A percentile compares a stretch with the other conserved stretches of the same genome.
phyloP scores from a whole-genome alignment of 768 basidiomycete genomes.

The Boletus huronensis region DNA sequence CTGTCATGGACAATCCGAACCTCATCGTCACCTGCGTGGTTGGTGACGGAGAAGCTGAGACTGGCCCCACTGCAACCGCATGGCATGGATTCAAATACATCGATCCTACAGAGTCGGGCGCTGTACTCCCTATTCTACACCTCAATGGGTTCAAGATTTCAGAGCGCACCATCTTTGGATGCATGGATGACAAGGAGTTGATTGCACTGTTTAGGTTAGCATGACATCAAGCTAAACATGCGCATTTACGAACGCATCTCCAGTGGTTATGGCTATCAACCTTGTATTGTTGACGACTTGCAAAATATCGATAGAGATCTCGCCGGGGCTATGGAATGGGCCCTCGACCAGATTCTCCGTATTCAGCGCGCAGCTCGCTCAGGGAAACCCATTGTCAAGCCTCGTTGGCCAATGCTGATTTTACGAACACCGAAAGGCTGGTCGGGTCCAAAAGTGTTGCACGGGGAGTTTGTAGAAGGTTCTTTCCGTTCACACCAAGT shows the following conservation, averaged over 20 bases:
- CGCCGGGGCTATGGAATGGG: constrained; percentile 82
- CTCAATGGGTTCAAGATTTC: constrained; percentile 90
- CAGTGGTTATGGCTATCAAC: constrained; percentile 87
- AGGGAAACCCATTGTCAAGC: constrained; percentile 77
- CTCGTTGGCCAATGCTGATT: constrained; percentile 88
- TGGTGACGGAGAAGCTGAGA: constrained; percentile 88
- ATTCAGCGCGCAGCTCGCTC: constrained; percentile 79
- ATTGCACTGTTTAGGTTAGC: constrained; percentile 64
- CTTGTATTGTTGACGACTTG: constrained; percentile 71
- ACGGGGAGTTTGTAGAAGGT: constrained; percentile 74
- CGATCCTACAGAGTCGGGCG: constrained; percentile 85
- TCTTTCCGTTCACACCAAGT: constrained; percentile 89
- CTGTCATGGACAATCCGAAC: constrained; percentile 89
- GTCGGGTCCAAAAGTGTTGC: constrained; percentile 61
- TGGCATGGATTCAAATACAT: constrained; percentile 91
- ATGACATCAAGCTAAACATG: background rate
- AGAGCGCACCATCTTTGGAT: constrained; percentile 84
- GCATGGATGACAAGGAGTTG: constrained; percentile 87
- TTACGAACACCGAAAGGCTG: constrained; percentile 84
- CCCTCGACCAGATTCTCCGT: constrained; percentile 61
- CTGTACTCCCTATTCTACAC: constrained; percentile 88
- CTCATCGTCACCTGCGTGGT: constrained; percentile 77
- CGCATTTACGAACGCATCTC: background rate
- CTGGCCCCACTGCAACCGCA: constrained; percentile 72
- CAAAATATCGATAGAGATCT: constrained; percentile 71